Base-by-base conservation (phyloP, 164 flowering plant genomes). In the Magnolia kwangsiensis region DNA sequence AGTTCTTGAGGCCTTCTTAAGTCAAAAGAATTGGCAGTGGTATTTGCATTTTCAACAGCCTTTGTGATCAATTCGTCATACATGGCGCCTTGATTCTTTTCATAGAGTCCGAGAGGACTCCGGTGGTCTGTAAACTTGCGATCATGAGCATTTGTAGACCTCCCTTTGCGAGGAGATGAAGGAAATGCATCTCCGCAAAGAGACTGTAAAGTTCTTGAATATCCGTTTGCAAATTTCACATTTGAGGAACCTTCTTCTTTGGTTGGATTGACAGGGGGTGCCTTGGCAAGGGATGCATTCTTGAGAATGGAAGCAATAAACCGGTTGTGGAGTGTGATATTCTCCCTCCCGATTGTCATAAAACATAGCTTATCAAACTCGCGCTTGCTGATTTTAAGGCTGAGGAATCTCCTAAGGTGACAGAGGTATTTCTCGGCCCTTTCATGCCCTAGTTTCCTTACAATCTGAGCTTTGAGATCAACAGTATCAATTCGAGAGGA, bases 271-370 rank as follows among this genome's bases (percentile, higher is more conserved):
- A 76, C 13, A 1, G 95, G 97, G 0, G 94, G 96, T 78, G 77
- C 76, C 81, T 86, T 83, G 3, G 89, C 85, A 72, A 79, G 66
- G 73, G 81, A 81, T 6, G 91, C 92, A 80, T 95, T 95, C 87
- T 84, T 90, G 63, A 90, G 2, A 63, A 93, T 89, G 10, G 92
- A 82, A 14, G 63, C 45, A 67, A 95, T 86, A 63, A 95, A 80
- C 71, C 59, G 82, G 73, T 95, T 95, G 72, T 95, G 98, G 77
- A 95, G 90, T 50, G 81, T 77, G 45, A 93, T 50, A 81, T 91
- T 90, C 82, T 92, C 97, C 71, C 82, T 84, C 68, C 98, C 98
- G 66, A 95, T 85, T n/a, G 84, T 84, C 51, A 71, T 74, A 37
- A 81, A 19, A 69, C 94, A 95, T 19, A 77, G 75, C 82, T 84